phyloP scores from a whole-genome alignment of 208 protist genomes.

The Perkinsela sp. region DNA sequence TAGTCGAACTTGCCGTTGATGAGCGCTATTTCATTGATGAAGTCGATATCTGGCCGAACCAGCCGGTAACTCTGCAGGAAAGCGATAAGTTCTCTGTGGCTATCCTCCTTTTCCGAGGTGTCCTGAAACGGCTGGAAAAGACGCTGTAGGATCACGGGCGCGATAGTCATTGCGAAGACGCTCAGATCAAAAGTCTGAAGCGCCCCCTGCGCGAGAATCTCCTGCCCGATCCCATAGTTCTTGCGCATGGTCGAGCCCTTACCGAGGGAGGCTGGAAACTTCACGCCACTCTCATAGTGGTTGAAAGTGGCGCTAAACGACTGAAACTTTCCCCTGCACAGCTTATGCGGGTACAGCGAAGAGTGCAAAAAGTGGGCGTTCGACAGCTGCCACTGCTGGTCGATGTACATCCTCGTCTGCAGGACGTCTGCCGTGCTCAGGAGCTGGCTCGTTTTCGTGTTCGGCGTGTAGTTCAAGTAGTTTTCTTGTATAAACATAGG shows the following conservation, averaged over 20 bases:
- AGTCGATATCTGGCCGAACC: constrained; percentile 60
- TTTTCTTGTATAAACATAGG: constrained; percentile 82
- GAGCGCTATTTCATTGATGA: constrained; percentile 26
- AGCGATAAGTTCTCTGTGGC: constrained; percentile 25
- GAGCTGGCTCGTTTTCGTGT: constrained; percentile 2
- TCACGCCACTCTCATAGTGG: constrained; percentile 38
- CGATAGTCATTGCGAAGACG: constrained; percentile 33
- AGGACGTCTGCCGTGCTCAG: constrained; percentile 16
- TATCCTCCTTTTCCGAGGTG: constrained; percentile 20
- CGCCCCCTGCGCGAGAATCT: constrained; percentile 25
- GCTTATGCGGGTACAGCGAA: constrained; percentile 37
- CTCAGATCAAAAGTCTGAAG: constrained; percentile 17
- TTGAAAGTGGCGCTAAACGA: constrained; percentile 34
- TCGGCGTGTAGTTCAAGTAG: constrained; percentile 61
- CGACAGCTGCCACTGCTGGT: constrained; percentile 61
- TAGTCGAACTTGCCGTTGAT: constrained; percentile 13
- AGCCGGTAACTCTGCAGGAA: constrained; percentile 58
- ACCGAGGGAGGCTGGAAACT: constrained; percentile 55
- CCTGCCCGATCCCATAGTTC: constrained; percentile 34
- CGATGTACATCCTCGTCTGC: constrained; percentile 41
- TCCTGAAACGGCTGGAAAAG: constrained; percentile 20
- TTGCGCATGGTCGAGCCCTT: constrained; percentile 55
- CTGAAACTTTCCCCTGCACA: constrained; percentile 48
- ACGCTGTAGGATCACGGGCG: constrained; percentile 40
- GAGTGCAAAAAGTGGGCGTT: constrained; percentile 25